Conservation (phyloP, 1,284 basidiomycete genomes). For the Cystobasidium sp. region DNA sequence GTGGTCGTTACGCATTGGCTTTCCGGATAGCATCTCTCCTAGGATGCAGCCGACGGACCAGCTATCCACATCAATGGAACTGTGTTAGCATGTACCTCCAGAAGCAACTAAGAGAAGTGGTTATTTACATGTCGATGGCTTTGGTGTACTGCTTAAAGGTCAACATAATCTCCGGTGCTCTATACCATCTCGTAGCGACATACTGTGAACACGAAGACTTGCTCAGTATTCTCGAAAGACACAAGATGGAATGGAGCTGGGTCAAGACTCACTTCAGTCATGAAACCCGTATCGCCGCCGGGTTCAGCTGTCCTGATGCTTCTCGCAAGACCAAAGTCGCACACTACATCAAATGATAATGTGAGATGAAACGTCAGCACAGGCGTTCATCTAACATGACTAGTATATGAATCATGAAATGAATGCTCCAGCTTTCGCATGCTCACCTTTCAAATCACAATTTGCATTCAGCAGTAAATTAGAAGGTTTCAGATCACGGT, state of each 20-base stretch:
- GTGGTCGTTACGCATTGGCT: conserved; percentile 65
- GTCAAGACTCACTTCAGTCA: conserved; percentile 70
- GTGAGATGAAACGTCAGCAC: too few relatives aligned
- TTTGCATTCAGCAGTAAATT: conserved; percentile 58
- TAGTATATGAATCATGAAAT: too few relatives aligned
- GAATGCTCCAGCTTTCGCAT: too few relatives aligned
- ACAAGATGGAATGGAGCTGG: too few relatives aligned
- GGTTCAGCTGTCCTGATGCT: conserved; percentile 67
- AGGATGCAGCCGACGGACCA: conserved; percentile 98
- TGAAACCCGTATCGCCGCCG: conserved; percentile 77
- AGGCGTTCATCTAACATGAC: too few relatives aligned
- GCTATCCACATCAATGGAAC: conserved; percentile 66
- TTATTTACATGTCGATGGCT: conserved; percentile 50
- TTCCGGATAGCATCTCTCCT: conserved; percentile 92
- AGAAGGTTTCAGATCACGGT: conserved; percentile 58
- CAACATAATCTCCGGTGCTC: conserved; percentile 92
- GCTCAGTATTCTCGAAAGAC: too few relatives aligned
- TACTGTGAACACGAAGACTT: too few relatives aligned
- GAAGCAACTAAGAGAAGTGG: neutral
- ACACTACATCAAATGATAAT: conserved; percentile 60
- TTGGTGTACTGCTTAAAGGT: conserved; percentile 69
- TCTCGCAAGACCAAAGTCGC: conserved; percentile 85
- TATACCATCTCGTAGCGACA: conserved; percentile 94
- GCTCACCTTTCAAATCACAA: conserved; percentile 54
- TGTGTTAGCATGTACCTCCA: conserved; percentile 6